These are phyloP conservation scores for Globisporangium echinulatum DNA, from an alignment of 352 stramenopile genomes.

Conservation along the genomic window DNA sequence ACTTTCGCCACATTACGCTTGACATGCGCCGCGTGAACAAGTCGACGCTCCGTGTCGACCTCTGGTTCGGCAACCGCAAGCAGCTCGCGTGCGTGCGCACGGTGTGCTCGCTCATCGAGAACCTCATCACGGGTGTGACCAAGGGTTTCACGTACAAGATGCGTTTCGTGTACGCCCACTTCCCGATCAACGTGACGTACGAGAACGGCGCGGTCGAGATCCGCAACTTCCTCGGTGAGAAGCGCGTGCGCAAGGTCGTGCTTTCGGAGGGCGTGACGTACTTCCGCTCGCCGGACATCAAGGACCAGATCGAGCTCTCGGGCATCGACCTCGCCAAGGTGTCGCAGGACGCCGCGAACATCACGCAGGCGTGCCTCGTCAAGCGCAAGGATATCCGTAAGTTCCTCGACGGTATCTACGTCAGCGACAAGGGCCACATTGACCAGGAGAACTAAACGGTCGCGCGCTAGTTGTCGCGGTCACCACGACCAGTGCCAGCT, in stretches of 20 bases:
- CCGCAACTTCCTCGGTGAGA: constrained; percentile 99
- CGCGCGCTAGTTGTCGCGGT: too few relatives aligned
- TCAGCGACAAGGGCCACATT: constrained; percentile 93
- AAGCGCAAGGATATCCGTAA: constrained; percentile 97
- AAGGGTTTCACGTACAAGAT: constrained; percentile 99
- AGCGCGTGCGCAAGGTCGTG: constrained; percentile 94
- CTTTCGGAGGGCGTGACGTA: constrained; percentile 94
- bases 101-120: constrained; percentile 98
- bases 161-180: constrained; percentile 99
- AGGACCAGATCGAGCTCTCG: constrained; percentile 98
- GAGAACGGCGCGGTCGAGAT: constrained; percentile 95
- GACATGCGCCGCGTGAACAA: constrained; percentile 92
- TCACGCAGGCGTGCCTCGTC: constrained; percentile 80
- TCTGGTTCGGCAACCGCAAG: constrained; percentile 99
- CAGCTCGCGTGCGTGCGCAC: constrained; percentile 97
- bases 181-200: constrained; percentile 99
- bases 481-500: too few relatives aligned
- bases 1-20: constrained; percentile 97
- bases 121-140: constrained; percentile 99
- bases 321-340: constrained; percentile 98
- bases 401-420: constrained; percentile 99
- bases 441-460: constrained; percentile 59
- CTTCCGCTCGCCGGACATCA: constrained; percentile 94
- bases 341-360: constrained; percentile 87
- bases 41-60: constrained; percentile 92